Evolutionary conservation across 2,329 filamentous ascomycete species (phyloP).

Genomic region (Fusarium redolens): DNA sequence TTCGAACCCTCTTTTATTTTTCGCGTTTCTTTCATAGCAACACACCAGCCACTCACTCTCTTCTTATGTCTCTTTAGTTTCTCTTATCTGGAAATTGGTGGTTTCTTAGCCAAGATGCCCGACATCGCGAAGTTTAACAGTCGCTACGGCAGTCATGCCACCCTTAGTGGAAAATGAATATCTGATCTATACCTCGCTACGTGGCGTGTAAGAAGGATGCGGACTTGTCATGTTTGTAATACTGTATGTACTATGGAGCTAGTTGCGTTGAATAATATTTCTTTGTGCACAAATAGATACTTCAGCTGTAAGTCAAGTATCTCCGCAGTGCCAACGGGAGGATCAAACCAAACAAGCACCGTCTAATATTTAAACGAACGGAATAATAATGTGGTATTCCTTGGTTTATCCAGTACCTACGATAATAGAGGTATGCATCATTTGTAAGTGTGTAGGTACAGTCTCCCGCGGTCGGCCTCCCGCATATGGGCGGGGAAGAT

Average conservation of each 20-base stretch:
- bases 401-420: neutral
- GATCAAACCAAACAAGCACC: neutral
- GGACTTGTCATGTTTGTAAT: neutral
- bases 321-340: too few species aligned
- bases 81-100: too few species aligned
- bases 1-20: neutral
- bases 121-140: neutral
- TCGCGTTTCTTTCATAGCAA: neutral
- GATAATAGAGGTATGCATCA: neutral
- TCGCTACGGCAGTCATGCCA: neutral
- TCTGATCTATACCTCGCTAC: neutral
- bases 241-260: neutral
- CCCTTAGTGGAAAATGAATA: too few species aligned
- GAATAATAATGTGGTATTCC: neutral
- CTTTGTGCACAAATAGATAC: neutral
- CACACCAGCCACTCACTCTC: neutral
- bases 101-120: neutral
- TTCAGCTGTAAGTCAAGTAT: neutral
- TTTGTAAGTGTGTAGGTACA: neutral
- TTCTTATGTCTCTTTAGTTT: neutral
- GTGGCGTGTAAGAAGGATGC: neutral
- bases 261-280: neutral
- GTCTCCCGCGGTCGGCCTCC: constrained; percentile 24
- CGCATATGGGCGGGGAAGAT: constrained; percentile 14
- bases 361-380: neutral